phyloP scores from a whole-genome alignment of 2,329 filamentous ascomycete genomes.

The Talaromyces verruculosus region DNA sequence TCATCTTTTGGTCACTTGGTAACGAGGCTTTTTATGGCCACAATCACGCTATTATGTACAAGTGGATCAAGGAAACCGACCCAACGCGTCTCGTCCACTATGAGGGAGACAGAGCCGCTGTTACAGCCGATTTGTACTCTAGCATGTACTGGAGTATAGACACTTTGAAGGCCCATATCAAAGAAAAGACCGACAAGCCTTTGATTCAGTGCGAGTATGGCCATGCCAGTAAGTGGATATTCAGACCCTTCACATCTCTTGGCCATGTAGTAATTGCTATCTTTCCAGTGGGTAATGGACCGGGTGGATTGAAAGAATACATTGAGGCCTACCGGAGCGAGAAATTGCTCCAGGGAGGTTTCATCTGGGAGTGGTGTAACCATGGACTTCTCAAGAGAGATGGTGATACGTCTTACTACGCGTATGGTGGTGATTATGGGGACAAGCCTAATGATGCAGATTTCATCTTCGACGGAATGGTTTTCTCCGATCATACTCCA shows the following conservation, averaged over 20 bases:
- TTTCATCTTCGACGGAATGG: conserved; percentile 62
- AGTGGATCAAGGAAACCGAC: conserved; percentile 60
- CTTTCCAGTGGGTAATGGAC: conserved; percentile 64
- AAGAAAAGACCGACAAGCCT: conserved; percentile 48
- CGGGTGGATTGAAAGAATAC: conserved; percentile 68
- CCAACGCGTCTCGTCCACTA: conserved; percentile 63
- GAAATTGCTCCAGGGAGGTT: conserved; percentile 64
- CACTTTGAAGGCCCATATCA: conserved; percentile 49
- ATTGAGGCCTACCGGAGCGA: conserved; percentile 62
- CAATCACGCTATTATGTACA: conserved; percentile 68
- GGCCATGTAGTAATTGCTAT: background rate
- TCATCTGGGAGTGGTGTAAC: conserved; percentile 65
- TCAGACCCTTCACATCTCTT: background rate
- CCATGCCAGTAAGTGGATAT: conserved; percentile 50
- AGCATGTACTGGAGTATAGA: conserved; percentile 65
- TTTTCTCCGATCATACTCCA: conserved; percentile 51
- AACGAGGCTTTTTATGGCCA: conserved; percentile 72
- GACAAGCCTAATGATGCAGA: conserved; percentile 60
- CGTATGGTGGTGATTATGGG: conserved; percentile 62
- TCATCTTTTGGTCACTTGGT: conserved; percentile 72
- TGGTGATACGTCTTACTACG: conserved; percentile 49
- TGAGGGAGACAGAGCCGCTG: conserved; percentile 62
- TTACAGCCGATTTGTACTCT: conserved; percentile 65
- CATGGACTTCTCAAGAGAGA: conserved; percentile 49
- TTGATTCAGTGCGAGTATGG: conserved; percentile 52